These are phyloP conservation scores for Boletus insuetus DNA, from an alignment of 768 basidiomycete genomes.

Conservation along the genomic window DNA sequence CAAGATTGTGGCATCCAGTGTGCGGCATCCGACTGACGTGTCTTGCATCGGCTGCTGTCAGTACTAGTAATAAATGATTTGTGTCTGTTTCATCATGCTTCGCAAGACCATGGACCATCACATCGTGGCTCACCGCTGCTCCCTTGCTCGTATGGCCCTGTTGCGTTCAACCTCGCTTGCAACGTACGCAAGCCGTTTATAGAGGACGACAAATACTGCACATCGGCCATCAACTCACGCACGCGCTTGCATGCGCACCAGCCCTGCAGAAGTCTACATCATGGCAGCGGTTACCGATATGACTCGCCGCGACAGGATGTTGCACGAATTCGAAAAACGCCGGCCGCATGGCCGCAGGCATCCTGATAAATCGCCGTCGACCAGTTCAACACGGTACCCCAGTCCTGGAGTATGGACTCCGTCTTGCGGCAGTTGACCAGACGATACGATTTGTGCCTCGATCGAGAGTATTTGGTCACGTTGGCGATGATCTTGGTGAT, in stretches of 20 bases:
- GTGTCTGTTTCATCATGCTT: conserved; percentile 73
- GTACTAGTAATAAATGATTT: conserved; percentile 58
- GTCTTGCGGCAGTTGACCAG: conserved; percentile 48
- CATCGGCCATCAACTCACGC: no score
- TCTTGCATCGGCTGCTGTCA: conserved; percentile 73
- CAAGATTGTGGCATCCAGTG: no score
- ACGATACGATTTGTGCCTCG: conserved; percentile 12
- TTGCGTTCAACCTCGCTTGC: not conserved
- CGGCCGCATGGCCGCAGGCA: no score
- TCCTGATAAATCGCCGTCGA: not conserved
- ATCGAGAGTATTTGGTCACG: no score
- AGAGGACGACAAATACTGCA: no score
- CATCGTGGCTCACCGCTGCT: no score
- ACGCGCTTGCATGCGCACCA: no score
- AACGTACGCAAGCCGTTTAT: not conserved
- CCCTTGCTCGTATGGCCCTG: not conserved
- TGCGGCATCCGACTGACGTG: conserved; percentile 35
- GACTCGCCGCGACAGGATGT: no score
- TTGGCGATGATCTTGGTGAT: no score
- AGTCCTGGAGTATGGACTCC: not conserved
- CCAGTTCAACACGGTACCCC: not conserved
- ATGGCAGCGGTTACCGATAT: no score
- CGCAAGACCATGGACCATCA: conserved; percentile 2
- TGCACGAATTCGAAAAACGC: no score
- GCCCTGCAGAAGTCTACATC: no score